Base-by-base conservation (phyloP, 2,329 filamentous ascomycete genomes). In the Coniochaeta hoffmannii region DNA sequence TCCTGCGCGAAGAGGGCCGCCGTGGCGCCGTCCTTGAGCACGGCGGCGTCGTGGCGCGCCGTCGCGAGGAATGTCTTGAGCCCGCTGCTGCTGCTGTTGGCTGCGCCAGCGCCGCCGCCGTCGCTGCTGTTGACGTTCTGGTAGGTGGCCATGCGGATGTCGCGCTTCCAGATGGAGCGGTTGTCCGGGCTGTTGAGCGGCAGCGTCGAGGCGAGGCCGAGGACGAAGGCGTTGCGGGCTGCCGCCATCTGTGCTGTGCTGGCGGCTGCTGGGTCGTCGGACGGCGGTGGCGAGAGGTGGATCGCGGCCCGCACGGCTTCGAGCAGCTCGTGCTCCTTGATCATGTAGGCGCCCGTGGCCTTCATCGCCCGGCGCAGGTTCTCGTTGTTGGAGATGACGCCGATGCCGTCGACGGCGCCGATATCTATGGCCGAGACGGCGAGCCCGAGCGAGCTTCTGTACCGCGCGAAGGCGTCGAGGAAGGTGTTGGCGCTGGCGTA, bases 401-500 rank as follows among this genome's bases (percentile, higher is more conserved):
- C n/a, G n/a, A n/a, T n/a, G n/a, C 30, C 30, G 30, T 32, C 6
- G 11, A 51, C 22, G 19, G 34, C 34, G 26, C 49, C 49, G 14
- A 51, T 17, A 7, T 34, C 28, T 3, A 51, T 3, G 4, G 19
- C 10, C 28, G n/a, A 5, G 3, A 8, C 26, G 12, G 12, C 3
- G 5, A 32, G 49, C 3, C 17, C 17, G 14, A 34, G 26, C 4
- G 4, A 6, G 30, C 6, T 15, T 10, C 50, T 30, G 31, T 52
- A n/a, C 4, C 17, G 30, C 4, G 77, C 76, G 22, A 81, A 68
- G 0, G 76, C 72, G 51, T 81, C 78, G 50, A 77, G 70, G 59
- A 76, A 79, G 50, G 68, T 69, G 60, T 81, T 81, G 4, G 76
- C 80, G 0, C 80, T 79, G 1, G 79, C 76, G 58, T 85, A 85